A percentile compares a stretch with the other conserved stretches of the same genome.
These are phyloP conservation scores for Fusarium praegraminearum DNA, from an alignment of 2,329 filamentous ascomycete species.

Conservation along the genomic window DNA sequence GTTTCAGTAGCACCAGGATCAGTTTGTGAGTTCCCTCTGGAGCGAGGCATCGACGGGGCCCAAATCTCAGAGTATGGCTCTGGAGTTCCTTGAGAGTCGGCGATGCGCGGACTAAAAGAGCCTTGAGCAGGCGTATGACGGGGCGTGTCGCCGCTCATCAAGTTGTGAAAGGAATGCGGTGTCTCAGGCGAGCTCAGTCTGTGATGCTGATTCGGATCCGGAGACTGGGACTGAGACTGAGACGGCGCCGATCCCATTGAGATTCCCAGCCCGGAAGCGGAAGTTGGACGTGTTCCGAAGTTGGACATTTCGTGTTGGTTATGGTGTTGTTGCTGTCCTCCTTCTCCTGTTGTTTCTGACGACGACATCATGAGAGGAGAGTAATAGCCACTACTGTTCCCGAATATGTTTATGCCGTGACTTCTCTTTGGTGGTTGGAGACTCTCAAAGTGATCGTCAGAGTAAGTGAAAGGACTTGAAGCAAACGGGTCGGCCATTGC, in stretches of 20 bases:
- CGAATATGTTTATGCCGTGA: slow-evolving; percentile 38
- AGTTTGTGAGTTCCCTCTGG: slow-evolving; percentile 6
- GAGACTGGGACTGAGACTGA: slow-evolving; percentile 7
- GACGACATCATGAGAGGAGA: slow-evolving; percentile 32
- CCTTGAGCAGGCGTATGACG: slow-evolving; percentile 9
- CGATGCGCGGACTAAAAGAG: slow-evolving; percentile 29
- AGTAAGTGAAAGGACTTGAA: slow-evolving; percentile 20
- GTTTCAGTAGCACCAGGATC: background rate
- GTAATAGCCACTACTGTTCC: slow-evolving; percentile 40
- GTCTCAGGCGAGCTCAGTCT: slow-evolving; percentile 40
- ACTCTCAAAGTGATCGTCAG: slow-evolving; percentile 15
- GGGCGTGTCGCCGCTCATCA: slow-evolving; percentile 25
- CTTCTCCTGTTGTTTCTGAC: slow-evolving; percentile 1
- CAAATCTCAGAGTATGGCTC: slow-evolving; percentile 42
- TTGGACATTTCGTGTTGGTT: slow-evolving; percentile 38
- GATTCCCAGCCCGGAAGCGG: slow-evolving; percentile 37
- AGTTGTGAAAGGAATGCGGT: slow-evolving; percentile 38
- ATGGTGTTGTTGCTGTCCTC: background rate
- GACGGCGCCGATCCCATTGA: slow-evolving; percentile 20
- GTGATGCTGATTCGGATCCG: slow-evolving; percentile 23
- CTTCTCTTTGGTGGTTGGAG: slow-evolving; percentile 20
- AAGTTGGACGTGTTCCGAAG: slow-evolving; percentile 21
- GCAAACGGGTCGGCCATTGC: slow-evolving; percentile 34
- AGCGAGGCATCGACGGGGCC: slow-evolving; percentile 40
- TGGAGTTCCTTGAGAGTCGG: slow-evolving; percentile 16